A percentile compares a stretch with the other conserved stretches of the same genome.
Evolutionary conservation across 2,329 filamentous ascomycete genomes (phyloP).

Genomic region (Thelonectria blattea): DNA sequence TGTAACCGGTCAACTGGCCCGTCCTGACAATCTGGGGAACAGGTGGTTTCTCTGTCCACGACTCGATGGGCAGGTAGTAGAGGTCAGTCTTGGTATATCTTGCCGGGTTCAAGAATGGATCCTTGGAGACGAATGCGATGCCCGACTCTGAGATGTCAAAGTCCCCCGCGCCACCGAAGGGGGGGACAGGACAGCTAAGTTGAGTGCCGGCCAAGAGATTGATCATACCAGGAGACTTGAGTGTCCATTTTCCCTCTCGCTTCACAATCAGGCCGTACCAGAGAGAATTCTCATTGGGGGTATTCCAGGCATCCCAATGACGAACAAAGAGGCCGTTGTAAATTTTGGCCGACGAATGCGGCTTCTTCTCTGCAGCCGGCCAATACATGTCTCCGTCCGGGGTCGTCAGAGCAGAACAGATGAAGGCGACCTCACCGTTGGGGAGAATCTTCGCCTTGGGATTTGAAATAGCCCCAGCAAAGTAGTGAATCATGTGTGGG

Average conservation of each 20-base stretch:
- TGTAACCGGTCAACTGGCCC: slow-evolving; percentile 67
- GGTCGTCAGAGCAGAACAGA: slow-evolving; percentile 68
- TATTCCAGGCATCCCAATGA: slow-evolving; percentile 82
- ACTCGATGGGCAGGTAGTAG: slow-evolving; percentile 71
- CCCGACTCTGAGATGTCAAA: slow-evolving; percentile 75
- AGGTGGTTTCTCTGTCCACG: slow-evolving; percentile 62
- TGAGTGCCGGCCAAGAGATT: slow-evolving; percentile 68
- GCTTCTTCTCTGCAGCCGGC: slow-evolving; percentile 63
- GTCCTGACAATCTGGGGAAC: slow-evolving; percentile 59
- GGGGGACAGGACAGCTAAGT: slow-evolving; percentile 72
- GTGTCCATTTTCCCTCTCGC: slow-evolving; percentile 47
- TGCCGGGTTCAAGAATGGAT: slow-evolving; percentile 72
- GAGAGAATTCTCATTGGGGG: slow-evolving; percentile 71
- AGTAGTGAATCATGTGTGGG: slow-evolving; percentile 52
- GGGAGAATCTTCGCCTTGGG: slow-evolving; percentile 62
- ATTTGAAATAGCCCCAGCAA: slow-evolving; percentile 63
- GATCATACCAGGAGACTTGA: slow-evolving; percentile 54
- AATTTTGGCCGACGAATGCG: slow-evolving; percentile 68
- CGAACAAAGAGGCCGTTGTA: slow-evolving; percentile 79
- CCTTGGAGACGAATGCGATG: slow-evolving; percentile 77
- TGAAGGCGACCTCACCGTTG: slow-evolving; percentile 58
- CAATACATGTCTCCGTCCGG: slow-evolving; percentile 74
- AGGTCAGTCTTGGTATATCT: slow-evolving; percentile 83
- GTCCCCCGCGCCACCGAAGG: slow-evolving; percentile 81
- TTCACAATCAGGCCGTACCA: slow-evolving; percentile 71